phyloP scores from a whole-genome alignment of 2,329 filamentous ascomycete genomes.

The Trichothecium sympodiale region DNA sequence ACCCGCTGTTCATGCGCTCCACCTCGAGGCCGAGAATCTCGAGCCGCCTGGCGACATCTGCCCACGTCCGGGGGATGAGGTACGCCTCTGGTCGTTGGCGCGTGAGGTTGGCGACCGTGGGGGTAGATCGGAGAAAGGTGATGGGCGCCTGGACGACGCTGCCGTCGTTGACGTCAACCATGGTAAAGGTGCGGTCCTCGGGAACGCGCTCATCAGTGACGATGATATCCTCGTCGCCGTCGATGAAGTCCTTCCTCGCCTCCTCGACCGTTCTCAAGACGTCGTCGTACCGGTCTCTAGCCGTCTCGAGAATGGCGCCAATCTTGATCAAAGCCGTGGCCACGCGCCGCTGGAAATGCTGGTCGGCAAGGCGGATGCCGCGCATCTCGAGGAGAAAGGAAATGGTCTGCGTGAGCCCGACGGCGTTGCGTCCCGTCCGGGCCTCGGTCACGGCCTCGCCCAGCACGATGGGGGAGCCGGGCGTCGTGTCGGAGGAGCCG shows the following conservation, averaged over 20 bases:
- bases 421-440: constrained; percentile 13
- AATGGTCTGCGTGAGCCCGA: constrained; percentile 13
- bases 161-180: constrained; percentile 14
- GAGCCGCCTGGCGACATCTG: constrained; percentile 13
- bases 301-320: constrained; percentile 13
- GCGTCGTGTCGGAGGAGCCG: constrained; percentile 3
- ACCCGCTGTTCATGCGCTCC: constrained; percentile 10
- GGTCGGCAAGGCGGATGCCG: constrained; percentile 18
- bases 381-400: constrained; percentile 15
- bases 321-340: constrained; percentile 15
- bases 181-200: constrained; percentile 13
- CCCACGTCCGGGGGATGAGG: constrained; percentile 14
- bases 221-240: constrained; percentile 14
- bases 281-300: constrained; percentile 10
- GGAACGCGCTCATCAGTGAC: constrained; percentile 11
- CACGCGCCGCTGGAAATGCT: constrained; percentile 20
- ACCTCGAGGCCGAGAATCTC: constrained; percentile 12
- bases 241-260: constrained; percentile 11
- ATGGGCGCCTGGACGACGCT: constrained; percentile 12
- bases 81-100: constrained; percentile 15
- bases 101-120: constrained; percentile 14
- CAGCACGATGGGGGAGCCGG: constrained; percentile 10
- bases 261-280: constrained; percentile 11
- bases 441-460: constrained; percentile 15
- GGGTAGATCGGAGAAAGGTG: constrained; percentile 14